Conservation (phyloP, 495 filamentous ascomycete species). For the Aspergillus avenaceus region DNA sequence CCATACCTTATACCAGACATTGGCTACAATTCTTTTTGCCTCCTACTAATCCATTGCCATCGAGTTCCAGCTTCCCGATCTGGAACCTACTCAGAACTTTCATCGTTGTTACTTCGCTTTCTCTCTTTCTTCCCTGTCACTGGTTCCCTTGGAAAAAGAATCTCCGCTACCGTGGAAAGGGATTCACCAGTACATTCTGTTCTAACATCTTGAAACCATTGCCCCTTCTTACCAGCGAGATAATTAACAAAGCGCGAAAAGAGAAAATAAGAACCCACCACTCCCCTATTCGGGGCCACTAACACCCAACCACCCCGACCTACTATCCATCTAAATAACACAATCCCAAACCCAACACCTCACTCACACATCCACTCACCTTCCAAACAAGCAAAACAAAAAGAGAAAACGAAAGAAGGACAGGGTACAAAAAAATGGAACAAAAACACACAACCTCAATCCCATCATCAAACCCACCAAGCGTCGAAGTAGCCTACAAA, state of each 20-base stretch:
- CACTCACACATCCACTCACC: not conserved
- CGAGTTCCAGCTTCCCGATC: too few relatives aligned
- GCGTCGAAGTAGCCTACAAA: slow-evolving; percentile 93
- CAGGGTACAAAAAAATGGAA: slow-evolving; percentile 1
- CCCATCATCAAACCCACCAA: slow-evolving; percentile 60
- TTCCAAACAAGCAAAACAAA: not conserved
- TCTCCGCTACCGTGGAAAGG: not conserved
- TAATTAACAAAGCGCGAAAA: too few relatives aligned
- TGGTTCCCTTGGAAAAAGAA: not conserved
- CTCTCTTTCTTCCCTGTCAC: not conserved
- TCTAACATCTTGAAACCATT: too few relatives aligned
- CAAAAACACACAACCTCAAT: slow-evolving; percentile 15
- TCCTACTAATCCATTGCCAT: too few relatives aligned
- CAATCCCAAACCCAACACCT: not conserved
- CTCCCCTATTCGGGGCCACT: too few relatives aligned
- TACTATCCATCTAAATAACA: not conserved
- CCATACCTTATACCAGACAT: too few relatives aligned
- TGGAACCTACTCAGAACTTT: too few relatives aligned
- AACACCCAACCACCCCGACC: not conserved
- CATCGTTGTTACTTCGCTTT: not conserved
- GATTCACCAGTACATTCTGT: not conserved
- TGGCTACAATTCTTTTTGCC: too few relatives aligned
- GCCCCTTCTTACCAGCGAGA: too few relatives aligned
- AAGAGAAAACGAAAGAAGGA: not conserved
- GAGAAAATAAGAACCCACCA: too few relatives aligned